Base-by-base conservation (phyloP, 768 basidiomycete species). In the Leccinum obscurum region DNA sequence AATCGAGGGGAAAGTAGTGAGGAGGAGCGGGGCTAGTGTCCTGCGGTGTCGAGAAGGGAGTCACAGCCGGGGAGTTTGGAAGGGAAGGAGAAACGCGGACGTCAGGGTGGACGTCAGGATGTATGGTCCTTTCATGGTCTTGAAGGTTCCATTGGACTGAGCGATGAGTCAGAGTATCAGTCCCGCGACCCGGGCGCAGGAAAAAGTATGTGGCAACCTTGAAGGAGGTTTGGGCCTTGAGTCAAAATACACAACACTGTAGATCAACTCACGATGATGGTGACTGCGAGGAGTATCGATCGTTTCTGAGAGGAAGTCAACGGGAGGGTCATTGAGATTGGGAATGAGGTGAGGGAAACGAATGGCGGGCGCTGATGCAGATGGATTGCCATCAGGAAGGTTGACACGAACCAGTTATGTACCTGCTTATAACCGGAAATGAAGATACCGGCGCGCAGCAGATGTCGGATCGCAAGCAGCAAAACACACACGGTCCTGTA, bases 291-390 rank as follows among this genome's bases (percentile, higher is more conserved):
- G 0, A 75, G 52, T 28, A 73, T 49, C 10, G 72, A 71, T 10
- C 72, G 70, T 50, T 68, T 75, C 52, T 75, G 72, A 34, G 71
- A 67, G 6, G 69, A 50, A 8, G 72, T 71, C n/a, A 71, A 41
- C 6, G 71, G 65, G 57, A 71, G 14, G 37, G 53, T 20, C 72
- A 72, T 72, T 28, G n/a, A 39, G 48, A 26, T 6, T 32, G 17
- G 34, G 55, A 44, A 11, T 26, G 24, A 39, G 32, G 26, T 49
- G 14, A 51, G 4, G 35, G 53, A 15, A n/a, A 14, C 8, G 22
- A 26, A 35, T 51, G 17, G 50, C 15, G 13, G 7, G n/a, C 10
- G 44, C 20, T 46, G 44, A 46, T 17, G 41, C 14, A n/a, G 9
- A 44, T 44, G n/a, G 7, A 46, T 22, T 37, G 28, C 17, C 17